These are phyloP conservation scores for Paracoccidioides brasiliensis DNA, from an alignment of 2,329 filamentous ascomycete species.

Conservation along the genomic window DNA sequence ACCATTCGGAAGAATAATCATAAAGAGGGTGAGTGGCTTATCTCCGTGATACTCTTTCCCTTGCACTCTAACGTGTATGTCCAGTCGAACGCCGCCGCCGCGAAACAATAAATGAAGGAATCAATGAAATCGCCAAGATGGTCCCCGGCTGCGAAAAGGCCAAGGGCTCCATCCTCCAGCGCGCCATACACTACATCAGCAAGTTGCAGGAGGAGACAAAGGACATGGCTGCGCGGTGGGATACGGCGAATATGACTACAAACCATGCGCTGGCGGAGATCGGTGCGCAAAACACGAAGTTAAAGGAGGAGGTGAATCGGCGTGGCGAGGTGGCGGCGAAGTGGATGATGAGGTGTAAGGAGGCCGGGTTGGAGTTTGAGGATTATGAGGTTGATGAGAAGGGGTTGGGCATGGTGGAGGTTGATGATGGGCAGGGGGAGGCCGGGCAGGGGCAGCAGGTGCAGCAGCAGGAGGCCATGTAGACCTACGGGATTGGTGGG, in stretches of 20 bases:
- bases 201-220: conserved; percentile 50
- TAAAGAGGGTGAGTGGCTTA: conserved; percentile 65
- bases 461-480: not conserved
- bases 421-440: conserved; percentile 4
- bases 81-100: conserved; percentile 87
- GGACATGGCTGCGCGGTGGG: conserved; percentile 29
- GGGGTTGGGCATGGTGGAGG: conserved; percentile 21
- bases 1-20: conserved; percentile 95
- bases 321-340: conserved; percentile 57
- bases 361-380: conserved; percentile 36
- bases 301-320: conserved; percentile 78
- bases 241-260: conserved; percentile 32
- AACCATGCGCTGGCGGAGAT: conserved; percentile 58
- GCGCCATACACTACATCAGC: conserved; percentile 85
- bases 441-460: not conserved
- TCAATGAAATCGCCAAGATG: conserved; percentile 95
- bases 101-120: conserved; percentile 97
- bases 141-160: conserved; percentile 98
- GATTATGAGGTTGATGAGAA: conserved; percentile 36
- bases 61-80: not conserved
- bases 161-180: conserved; percentile 90
- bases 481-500: not conserved
- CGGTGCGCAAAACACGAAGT: conserved; percentile 84
- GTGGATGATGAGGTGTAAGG: conserved; percentile 35
- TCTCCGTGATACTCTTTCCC: not conserved